These are phyloP conservation scores for Aspergillus arachidicola DNA, from an alignment of 2,329 filamentous ascomycete species.

Conservation along the genomic window DNA sequence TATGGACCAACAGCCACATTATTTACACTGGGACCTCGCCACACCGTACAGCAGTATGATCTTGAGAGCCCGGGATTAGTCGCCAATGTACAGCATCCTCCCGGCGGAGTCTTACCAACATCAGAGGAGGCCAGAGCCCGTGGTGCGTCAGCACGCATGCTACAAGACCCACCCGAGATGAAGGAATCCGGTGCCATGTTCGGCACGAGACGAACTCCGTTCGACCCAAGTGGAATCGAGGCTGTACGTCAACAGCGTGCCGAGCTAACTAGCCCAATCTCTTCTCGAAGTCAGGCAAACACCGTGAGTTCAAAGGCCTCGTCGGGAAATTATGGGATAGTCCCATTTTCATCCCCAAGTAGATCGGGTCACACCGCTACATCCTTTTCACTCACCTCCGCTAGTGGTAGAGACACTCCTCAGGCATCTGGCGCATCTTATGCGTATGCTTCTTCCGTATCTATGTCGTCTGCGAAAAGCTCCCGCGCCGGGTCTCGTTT, in stretches of 20 bases:
- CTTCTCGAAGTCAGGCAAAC: constrained; percentile 59
- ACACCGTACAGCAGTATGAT: constrained; percentile 94
- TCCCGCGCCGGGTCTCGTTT: constrained; percentile 64
- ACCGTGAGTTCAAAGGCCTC: constrained; percentile 64
- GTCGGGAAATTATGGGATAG: constrained; percentile 44
- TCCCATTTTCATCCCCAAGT: constrained; percentile 44
- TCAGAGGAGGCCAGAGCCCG: constrained; percentile 63
- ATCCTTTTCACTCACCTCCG: constrained; percentile 47
- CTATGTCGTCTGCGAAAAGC: constrained; percentile 50
- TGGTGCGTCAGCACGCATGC: constrained; percentile 31
- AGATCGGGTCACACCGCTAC: constrained; percentile 48
- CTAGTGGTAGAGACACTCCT: constrained; percentile 35
- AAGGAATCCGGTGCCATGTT: constrained; percentile 75
- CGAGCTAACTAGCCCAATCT: constrained; percentile 70
- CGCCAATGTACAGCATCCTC: constrained; percentile 82
- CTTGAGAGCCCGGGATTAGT: constrained; percentile 84
- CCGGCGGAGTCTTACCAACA: constrained; percentile 75
- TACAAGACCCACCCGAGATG: constrained; percentile 54
- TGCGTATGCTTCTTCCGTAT: constrained; percentile 47
- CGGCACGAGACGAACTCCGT: constrained; percentile 73
- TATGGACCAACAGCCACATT: constrained; percentile 89
- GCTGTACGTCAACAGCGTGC: constrained; percentile 63
- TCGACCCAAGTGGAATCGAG: constrained; percentile 68
- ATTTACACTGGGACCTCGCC: constrained; percentile 85
- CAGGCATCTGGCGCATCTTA: constrained; percentile 46